These are phyloP conservation scores for Helminthosporium solani DNA, from an alignment of 2,329 filamentous ascomycete species.

Conservation along the genomic window DNA sequence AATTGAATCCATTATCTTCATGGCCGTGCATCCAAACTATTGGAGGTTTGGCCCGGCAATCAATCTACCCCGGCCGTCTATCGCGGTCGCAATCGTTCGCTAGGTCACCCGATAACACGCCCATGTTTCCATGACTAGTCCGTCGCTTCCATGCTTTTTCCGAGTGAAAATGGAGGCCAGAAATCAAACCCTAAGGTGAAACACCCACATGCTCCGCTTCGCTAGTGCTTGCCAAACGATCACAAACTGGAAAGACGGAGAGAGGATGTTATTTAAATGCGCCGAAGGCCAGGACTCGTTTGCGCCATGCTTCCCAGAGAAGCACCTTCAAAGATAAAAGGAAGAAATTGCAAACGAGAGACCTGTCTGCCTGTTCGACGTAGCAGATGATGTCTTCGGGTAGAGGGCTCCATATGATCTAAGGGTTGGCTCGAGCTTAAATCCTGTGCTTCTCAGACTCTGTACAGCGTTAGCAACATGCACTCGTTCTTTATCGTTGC, in stretches of 20 bases:
- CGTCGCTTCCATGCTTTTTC: neutral
- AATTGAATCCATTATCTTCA: neutral
- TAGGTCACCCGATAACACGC: neutral
- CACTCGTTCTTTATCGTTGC: constrained; percentile 5
- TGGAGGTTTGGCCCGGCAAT: neutral
- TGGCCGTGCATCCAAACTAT: neutral
- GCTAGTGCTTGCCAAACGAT: neutral
- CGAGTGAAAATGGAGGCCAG: neutral
- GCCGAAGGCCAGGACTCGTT: constrained; percentile 8
- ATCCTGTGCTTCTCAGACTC: constrained; percentile 77
- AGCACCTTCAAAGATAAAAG: constrained; percentile 3
- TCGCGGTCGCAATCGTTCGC: neutral
- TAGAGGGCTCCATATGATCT: neutral
- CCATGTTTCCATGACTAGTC: neutral
- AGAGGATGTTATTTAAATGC: constrained; percentile 13
- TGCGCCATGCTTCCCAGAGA: constrained; percentile 19
- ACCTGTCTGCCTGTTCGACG: neutral
- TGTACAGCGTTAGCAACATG: constrained; percentile 37
- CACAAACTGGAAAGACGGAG: constrained; percentile 1
- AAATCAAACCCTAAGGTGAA: neutral
- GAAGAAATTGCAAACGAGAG: neutral
- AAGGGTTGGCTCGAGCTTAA: neutral
- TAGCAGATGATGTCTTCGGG: neutral
- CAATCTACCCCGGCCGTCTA: neutral
- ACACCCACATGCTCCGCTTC: neutral